These are phyloP conservation scores for Diaporthe citriasiana DNA, from an alignment of 2,329 filamentous ascomycete species.

Conservation along the genomic window DNA sequence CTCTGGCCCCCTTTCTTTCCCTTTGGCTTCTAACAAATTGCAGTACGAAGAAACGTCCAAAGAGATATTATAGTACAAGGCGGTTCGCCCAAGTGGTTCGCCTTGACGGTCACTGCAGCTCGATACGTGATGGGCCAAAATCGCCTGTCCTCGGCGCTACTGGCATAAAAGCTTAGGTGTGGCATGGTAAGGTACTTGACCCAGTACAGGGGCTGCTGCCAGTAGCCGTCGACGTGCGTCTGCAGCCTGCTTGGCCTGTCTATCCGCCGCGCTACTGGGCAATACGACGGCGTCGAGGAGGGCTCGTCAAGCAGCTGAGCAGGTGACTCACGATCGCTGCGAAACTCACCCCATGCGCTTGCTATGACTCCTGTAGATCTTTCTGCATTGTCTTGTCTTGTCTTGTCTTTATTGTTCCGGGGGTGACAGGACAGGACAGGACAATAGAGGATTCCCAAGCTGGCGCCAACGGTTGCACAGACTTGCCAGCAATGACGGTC, in stretches of 20 bases:
- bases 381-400: not conserved
- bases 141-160: not conserved
- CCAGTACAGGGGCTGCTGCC: slow-evolving; percentile 3
- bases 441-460: not conserved
- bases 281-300: not conserved
- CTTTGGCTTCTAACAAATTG: not conserved
- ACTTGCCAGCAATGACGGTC: not conserved
- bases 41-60: not conserved
- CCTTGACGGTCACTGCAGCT: not conserved
- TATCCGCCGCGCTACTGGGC: slow-evolving; percentile 8
- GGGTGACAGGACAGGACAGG: not conserved
- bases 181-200: not conserved
- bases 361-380: slow-evolving; percentile 17
- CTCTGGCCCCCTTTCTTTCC: too few relatives aligned
- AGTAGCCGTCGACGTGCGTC: slow-evolving; percentile 34
- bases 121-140: slow-evolving; percentile 2
- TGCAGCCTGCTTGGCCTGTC: slow-evolving; percentile 38
- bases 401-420: not conserved
- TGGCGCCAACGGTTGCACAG: slow-evolving; percentile 8
- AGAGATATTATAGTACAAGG: too few relatives aligned
- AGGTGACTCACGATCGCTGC: slow-evolving; percentile 40
- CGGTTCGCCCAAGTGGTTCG: slow-evolving; percentile 11
- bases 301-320: not conserved
- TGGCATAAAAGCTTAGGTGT: not conserved
- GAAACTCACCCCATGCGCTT: not conserved